Evolutionary conservation across 257 asterid species (phyloP), one percentile per base, ranked within the genome.

Genomic region (Petunia axillaris): DNA sequence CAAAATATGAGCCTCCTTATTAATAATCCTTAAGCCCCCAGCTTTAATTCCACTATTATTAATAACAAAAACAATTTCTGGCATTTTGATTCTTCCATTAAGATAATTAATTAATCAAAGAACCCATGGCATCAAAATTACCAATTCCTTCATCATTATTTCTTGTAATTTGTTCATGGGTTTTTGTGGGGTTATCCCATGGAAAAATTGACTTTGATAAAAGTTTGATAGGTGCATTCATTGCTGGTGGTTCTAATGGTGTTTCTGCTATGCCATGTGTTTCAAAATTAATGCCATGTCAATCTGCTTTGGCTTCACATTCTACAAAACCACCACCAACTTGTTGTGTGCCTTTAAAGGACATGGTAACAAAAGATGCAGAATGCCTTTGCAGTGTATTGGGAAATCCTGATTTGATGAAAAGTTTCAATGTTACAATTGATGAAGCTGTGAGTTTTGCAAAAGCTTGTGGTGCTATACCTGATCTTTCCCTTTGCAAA

Each of bases 381-480:
- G 58, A 73, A 25, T 90, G 91, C 73, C 88, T 90, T 5, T 87
- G 90, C 86, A 65, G 68, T 25, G 79, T 89, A 0, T 87, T 90
- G 48, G 81, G n/a, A 57, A 80, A 88, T 36, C 46, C 62, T 41
- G 82, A 38, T 1, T 4, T 89, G 0, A 59, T 90, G 83, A 83
- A 82, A 38, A 62, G 70, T 16, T 59, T 87, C 7, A 89, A 87
- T 44, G 83, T 86, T 0, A 88, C 92, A 7, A 79, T 79, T 79
- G 73, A 65, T 1, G 86, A 87, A 43, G 91, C 85, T 0, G 66
- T 88, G 39, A 14, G 25, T 37, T 89, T 90, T 60, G 87, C 84
- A 79, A 84, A 84, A 41, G 4, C 87, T 71, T 90, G 94, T 37
- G 86, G 89, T 2, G 87, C 88, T 38, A 82, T 81, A 10, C 85